Base-by-base conservation (phyloP, 208 protist species). In the Naegleria fowleri region DNA sequence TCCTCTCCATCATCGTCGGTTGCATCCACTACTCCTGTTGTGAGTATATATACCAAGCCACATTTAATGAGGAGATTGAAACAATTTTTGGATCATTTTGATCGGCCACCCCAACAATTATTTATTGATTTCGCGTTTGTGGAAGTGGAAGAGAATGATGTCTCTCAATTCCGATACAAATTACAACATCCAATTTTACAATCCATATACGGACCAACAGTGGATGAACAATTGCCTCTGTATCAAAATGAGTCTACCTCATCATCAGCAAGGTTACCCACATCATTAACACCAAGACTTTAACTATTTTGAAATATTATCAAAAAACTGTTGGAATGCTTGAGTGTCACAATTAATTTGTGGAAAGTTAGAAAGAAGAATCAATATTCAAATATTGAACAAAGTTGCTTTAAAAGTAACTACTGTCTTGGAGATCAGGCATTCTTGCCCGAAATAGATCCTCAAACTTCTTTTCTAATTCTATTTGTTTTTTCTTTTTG, bases 61-160 rank as follows among this genome's bases (percentile, higher is more conserved):
- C 39, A 38, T 22, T 67, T 89, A 29, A 89, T 89, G 86, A 59
- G 59, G 25, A 33, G 48, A 9, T 89, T 89, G 33, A 40, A 19
- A 16, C 11, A 33, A 67, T 89, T 89, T 89, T 89, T 89, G n/a
- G 16, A 67, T 22, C 86, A 89, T 67, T 89, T 89, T 67, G 86
- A 89, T 40, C 4, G 86, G 0, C 48, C 86, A 0, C 86, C 86
- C 25, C 86, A 89, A 67, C 86, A 89, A 89, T 29, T 89, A 5
- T 89, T 89, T 67, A n/a, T 89, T 33, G 86, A 89, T 33, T 89
- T 89, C 67, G 86, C 48, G 13, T 89, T 89, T 89, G 86, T 89
- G 4, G 86, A 89, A 40, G 86, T 89, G 6, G 86, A 89, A 40
- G 86, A 89, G n/a, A 55, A 67, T 41, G 36, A 89, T 89, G 86